phyloP scores from a whole-genome alignment of 1,284 basidiomycete genomes.

The Neolentinus lepideus region DNA sequence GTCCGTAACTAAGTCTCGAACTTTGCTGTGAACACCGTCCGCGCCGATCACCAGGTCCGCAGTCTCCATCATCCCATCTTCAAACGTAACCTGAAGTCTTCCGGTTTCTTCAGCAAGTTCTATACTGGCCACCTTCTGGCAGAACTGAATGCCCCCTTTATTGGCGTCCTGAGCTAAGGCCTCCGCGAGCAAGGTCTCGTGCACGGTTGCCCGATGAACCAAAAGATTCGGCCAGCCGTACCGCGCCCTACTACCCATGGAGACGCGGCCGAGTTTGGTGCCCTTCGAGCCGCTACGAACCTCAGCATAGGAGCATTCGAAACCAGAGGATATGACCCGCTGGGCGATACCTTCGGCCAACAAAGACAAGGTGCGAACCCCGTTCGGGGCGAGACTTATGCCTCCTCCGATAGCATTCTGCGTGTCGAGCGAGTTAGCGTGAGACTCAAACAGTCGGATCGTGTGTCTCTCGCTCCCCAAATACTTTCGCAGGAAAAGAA shows the following conservation, averaged over 20 bases:
- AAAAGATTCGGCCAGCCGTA: constrained; percentile 14
- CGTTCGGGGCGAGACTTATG: constrained; percentile 32
- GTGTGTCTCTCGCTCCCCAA: constrained; percentile 13
- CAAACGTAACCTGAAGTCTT: constrained; percentile 19
- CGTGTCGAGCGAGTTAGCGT: constrained; percentile 17
- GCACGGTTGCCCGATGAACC: constrained; percentile 24
- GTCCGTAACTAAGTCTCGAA: constrained; percentile 23
- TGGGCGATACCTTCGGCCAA: constrained; percentile 21
- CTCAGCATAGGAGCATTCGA: constrained; percentile 11
- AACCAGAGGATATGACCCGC: constrained; percentile 22
- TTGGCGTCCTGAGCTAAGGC: neutral
- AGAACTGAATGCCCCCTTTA: constrained; percentile 14
- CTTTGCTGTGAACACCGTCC: constrained; percentile 29
- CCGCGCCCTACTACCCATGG: neutral
- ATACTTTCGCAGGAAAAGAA: constrained; percentile 27
- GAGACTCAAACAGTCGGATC: constrained; percentile 25
- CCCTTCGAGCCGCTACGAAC: neutral
- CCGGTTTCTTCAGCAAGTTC: constrained; percentile 17
- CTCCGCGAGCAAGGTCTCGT: constrained; percentile 22
- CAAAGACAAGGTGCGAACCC: constrained; percentile 25
- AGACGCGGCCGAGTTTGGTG: neutral
- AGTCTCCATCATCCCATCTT: constrained; percentile 23
- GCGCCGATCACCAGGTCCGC: constrained; percentile 33
- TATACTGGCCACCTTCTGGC: constrained; percentile 20
- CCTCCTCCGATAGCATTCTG: constrained; percentile 19